Evolutionary conservation across 352 stramenopile species (phyloP).

Genomic region (Globisporangium cederbergense): DNA sequence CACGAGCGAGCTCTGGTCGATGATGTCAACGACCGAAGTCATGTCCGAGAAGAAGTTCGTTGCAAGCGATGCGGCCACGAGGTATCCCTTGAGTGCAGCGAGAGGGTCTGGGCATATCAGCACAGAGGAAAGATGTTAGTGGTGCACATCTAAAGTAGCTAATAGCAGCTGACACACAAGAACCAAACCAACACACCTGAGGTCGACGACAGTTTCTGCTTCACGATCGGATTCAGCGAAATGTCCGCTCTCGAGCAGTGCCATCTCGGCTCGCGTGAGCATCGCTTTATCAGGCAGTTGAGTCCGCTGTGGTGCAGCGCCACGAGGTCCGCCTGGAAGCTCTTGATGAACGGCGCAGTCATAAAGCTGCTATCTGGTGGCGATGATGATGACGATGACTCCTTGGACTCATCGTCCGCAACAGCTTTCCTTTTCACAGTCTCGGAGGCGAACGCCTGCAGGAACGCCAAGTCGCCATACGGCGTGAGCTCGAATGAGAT

Average conservation of each 20-base stretch:
- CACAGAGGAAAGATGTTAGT: conserved; percentile 1
- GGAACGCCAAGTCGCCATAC: conserved; percentile 74
- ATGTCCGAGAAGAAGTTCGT: conserved; percentile 83
- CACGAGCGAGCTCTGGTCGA: conserved; percentile 82
- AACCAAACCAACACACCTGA: conserved; percentile 33
- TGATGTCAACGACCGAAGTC: conserved; percentile 68
- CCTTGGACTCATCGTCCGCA: conserved; percentile 19
- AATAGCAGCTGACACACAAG: not conserved
- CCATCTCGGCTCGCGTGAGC: conserved; percentile 74
- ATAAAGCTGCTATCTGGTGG: conserved; percentile 20
- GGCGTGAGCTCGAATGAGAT: conserved; percentile 79
- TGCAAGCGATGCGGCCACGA: conserved; percentile 70
- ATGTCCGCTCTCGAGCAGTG: conserved; percentile 72
- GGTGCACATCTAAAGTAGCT: not conserved
- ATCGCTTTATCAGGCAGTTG: conserved; percentile 46
- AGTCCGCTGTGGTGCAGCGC: conserved; percentile 50
- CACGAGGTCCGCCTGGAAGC: conserved; percentile 55
- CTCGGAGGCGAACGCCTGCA: conserved; percentile 70
- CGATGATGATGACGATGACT: conserved; percentile 11
- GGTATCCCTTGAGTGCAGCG: conserved; percentile 62
- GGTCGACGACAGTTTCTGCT: conserved; percentile 55
- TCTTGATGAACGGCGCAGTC: conserved; percentile 53
- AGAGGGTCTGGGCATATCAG: conserved; percentile 47
- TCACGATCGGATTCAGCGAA: conserved; percentile 65
- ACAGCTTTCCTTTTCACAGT: conserved; percentile 22